Evolutionary conservation across 192 early-diverging fungal genomes (phyloP), one percentile per base, ranked within the genome.

Genomic region (Backusella circina): DNA sequence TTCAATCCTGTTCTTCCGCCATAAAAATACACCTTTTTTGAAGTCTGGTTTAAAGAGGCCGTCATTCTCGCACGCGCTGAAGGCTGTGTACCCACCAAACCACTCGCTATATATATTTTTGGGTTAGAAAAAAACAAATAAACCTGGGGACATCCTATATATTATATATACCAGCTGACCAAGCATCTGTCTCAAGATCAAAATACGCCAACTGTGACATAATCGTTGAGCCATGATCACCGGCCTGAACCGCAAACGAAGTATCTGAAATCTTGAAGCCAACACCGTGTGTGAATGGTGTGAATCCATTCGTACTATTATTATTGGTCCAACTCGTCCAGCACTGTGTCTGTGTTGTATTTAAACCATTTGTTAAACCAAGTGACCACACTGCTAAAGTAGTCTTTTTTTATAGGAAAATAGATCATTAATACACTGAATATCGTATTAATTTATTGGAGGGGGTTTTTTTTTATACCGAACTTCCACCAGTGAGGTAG

Each of bases 141-240:
- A n/a, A n/a, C n/a, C n/a, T n/a, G n/a, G n/a, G n/a, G n/a, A n/a
- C n/a, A n/a, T n/a, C n/a, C n/a, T n/a, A n/a, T n/a, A n/a, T n/a
- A n/a, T n/a, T n/a, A n/a, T n/a, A n/a, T n/a, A n/a, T 75, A 75
- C 74, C 57, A 38, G 67, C n/a, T 16, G 37, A 37, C 74, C 74
- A 75, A 15, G 18, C 5, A 51, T 67, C 50, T 5, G 74, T 51
- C 9, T 23, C 28, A 28, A 51, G 7, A 54, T 75, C 47, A 36
- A 35, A 68, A 16, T 47, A 30, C 4, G 39, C 31, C 12, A 65
- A n/a, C 6, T 41, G 38, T 54, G 64, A 65, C 74, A 75, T 75
- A 13, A 44, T n/a, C 0, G 65, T 6, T 16, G 74, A 50, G 5
- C 21, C 33, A n/a, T 44, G 21, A 16, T 75, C 74, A 41, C 74